Evolutionary conservation across 257 asterid genomes (phyloP).

Genomic region (Solanum sejunctum): DNA sequence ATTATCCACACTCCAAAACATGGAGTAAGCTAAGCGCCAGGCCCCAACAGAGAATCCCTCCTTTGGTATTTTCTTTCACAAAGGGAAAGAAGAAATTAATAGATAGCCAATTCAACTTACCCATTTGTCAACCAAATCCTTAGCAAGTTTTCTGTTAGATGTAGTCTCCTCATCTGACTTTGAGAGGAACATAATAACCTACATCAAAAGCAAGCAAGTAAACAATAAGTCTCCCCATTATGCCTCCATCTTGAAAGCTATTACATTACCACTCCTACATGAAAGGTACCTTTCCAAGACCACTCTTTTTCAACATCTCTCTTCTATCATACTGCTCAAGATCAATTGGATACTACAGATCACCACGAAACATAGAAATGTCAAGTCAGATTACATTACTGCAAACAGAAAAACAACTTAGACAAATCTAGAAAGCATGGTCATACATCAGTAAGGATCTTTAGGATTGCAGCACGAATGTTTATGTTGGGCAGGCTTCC

Average conservation of each 20-base stretch:
- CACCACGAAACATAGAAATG: neutral
- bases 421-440: neutral
- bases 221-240: neutral
- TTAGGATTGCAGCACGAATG: conserved; percentile 75
- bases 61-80: neutral
- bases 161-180: conserved; percentile 96
- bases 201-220: conserved; percentile 9
- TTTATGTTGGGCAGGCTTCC: conserved; percentile 94
- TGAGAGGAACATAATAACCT: conserved; percentile 94
- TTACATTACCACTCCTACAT: neutral
- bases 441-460: conserved; percentile 72
- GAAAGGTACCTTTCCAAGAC: conserved; percentile 73
- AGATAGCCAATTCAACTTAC: conserved; percentile 22
- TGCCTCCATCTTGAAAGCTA: neutral
- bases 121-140: conserved; percentile 98
- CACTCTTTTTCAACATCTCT: conserved; percentile 84
- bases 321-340: conserved; percentile 69
- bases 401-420: neutral
- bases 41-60: neutral
- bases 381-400: neutral
- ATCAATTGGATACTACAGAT: conserved; percentile 81
- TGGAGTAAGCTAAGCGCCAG: neutral
- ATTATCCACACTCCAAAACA: neutral
- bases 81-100: neutral
- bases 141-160: conserved; percentile 76